Evolutionary conservation across 73 alveolate genomes (phyloP), one percentile per base, ranked within the genome.

Genomic region (Blepharisma stoltei): DNA sequence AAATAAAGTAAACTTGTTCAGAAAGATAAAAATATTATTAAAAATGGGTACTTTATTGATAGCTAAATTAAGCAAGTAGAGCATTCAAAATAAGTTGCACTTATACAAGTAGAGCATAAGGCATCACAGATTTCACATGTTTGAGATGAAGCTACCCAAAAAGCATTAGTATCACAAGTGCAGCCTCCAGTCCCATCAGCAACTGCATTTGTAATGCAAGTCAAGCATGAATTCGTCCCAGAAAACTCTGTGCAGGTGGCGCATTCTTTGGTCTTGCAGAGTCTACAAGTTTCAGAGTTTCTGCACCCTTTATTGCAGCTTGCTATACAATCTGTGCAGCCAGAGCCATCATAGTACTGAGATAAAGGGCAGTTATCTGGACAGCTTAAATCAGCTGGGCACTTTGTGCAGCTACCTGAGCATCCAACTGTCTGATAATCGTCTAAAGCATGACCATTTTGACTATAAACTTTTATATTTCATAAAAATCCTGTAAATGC

Each of bases 91-190:
- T 14, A 25, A 14, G 73, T 14, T 1, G 73, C 2, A 1, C 47
- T 60, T 25, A 38, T 60, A 5, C 73, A 60, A 20, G 73, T 4
- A 1, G 73, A 20, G 23, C 73, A 60, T 3, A 38, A 8, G 2
- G 47, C 14, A 60, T n/a, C 46, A 60, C 73, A 60, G 48, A 9
- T 38, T 60, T n/a, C 45, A 38, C 73, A 60, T n/a, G 11, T 25
- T 60, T 60, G 46, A 14, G 23, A 60, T 3, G 23, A 1, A 14
- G 73, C 11, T n/a, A 14, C 73, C 46, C 14, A 60, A 38, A 14
- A 60, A 25, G 11, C 14, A 20, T 38, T 38, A 25, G 73, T 14
- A 9, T 14, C 11, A 60, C 73, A 60, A 9, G 14, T 38, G 23
- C 73, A 60, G 41, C 41, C 41, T 32, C 41, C 41, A 32, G 0